These are phyloP conservation scores for Butyriboletus loyo DNA, from an alignment of 768 basidiomycete genomes.

Conservation along the genomic window DNA sequence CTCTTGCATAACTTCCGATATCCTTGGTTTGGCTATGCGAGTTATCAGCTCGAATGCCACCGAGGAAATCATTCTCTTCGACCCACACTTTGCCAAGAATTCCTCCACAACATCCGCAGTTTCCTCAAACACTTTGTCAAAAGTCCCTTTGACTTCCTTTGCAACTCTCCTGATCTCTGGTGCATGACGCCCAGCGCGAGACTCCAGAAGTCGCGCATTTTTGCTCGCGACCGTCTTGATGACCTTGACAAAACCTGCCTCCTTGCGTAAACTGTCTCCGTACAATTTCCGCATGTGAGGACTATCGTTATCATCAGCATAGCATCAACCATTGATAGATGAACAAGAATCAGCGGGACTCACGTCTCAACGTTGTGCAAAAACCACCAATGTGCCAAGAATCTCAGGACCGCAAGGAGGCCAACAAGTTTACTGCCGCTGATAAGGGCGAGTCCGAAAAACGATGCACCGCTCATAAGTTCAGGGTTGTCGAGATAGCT, in stretches of 20 bases:
- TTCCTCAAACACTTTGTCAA: slow-evolving; percentile 95
- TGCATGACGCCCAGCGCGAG: slow-evolving; percentile 73
- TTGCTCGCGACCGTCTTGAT: slow-evolving; percentile 88
- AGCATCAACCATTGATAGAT: neutral
- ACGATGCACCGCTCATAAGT: slow-evolving; percentile 91
- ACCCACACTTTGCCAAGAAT: slow-evolving; percentile 85
- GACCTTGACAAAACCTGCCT: slow-evolving; percentile 98
- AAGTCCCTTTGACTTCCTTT: slow-evolving; percentile 87
- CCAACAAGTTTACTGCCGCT: slow-evolving; percentile 93
- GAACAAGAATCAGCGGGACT: slow-evolving; percentile 26
- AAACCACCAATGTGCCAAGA: slow-evolving; percentile 96
- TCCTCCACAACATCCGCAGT: slow-evolving; percentile 92
- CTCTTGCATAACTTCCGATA: slow-evolving; percentile 89
- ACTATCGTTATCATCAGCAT: slow-evolving; percentile 38
- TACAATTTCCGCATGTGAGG: slow-evolving; percentile 99
- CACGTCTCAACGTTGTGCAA: slow-evolving; percentile 88
- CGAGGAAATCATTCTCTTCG: neutral
- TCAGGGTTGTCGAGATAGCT: slow-evolving; percentile 95
- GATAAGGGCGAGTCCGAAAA: slow-evolving; percentile 90
- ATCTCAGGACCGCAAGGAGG: slow-evolving; percentile 75
- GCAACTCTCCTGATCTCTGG: slow-evolving; percentile 83
- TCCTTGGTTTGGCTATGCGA: slow-evolving; percentile 71
- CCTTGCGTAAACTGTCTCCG: slow-evolving; percentile 88
- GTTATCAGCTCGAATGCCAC: slow-evolving; percentile 4
- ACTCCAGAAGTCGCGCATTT: slow-evolving; percentile 74